Evolutionary conservation across 2,329 filamentous ascomycete species (phyloP), one percentile per base, ranked within the genome.

Genomic region (Paraconiothyrium brasiliense): DNA sequence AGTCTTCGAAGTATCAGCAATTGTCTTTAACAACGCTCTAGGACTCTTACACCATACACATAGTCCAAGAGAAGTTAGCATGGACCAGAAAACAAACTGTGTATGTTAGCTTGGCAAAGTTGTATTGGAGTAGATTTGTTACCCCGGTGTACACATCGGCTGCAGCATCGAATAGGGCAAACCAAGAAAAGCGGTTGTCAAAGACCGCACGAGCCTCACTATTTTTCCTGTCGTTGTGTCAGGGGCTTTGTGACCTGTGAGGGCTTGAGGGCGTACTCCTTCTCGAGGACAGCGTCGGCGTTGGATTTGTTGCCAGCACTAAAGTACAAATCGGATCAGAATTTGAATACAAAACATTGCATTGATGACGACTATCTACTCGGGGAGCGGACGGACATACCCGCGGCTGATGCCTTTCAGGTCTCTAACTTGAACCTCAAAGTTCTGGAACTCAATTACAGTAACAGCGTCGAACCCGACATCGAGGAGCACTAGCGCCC

Each of bases 331-430:
- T 68, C 20, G 58, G 64, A 78, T 79, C 78, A 75, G 78, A 79
- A 72, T 66, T 61, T 73, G 69, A 52, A 68, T 68, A 60, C 67
- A 58, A 64, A 69, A 65, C 24, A 67, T 73, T 78, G 69, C 63
- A 80, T 79, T 77, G 73, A 77, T 75, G 66, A 66, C 57, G 83
- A 82, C 86, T 85, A 83, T 83, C 87, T 94, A 97, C 84, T 89
- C 92, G 71, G 94, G 94, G 87, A 97, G 93, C 91, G 91, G 91
- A 83, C 90, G 88, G 83, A 99, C 95, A 87, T 99, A 99, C 95
- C 94, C 94, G 92, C 94, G 94, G 85, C 92, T 95, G 76, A 90
- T 82, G 67, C 93, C 94, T 83, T 93, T 94, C 69, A 94, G 86
- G 83, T 98, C 94, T 83, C 88, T 92, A 67, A 99, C 85, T 70